Evolutionary conservation across 2,329 filamentous ascomycete genomes (phyloP).

Genomic region (Biscogniauxia sp.): DNA sequence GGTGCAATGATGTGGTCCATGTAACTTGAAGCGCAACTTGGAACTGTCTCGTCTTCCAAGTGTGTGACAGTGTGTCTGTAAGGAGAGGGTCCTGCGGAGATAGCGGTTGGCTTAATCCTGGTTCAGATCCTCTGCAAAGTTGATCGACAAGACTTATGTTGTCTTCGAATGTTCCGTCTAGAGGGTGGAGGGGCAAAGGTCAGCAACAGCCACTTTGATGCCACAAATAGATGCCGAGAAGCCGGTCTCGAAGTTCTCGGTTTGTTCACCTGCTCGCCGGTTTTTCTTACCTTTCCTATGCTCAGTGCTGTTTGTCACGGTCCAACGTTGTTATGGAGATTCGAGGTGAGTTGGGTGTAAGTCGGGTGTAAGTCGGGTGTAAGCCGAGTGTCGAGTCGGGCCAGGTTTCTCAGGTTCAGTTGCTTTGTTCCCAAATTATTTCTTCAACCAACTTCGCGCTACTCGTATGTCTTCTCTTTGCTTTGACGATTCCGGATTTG

Average conservation of each 20-base stretch:
- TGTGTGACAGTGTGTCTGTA: neutral
- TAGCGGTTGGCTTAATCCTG: neutral
- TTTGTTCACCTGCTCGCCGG: neutral
- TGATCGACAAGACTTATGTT: neutral
- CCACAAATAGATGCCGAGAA: neutral
- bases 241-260: neutral
- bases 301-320: neutral
- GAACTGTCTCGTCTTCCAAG: neutral
- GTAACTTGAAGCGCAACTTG: neutral
- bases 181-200: neutral
- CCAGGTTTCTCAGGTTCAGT: neutral
- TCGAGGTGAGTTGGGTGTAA: neutral
- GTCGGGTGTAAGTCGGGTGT: neutral
- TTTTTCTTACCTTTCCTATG: neutral
- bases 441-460: neutral
- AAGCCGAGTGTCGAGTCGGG: neutral
- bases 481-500: neutral
- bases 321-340: neutral
- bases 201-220: neutral
- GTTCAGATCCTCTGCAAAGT: neutral
- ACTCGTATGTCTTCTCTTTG: neutral
- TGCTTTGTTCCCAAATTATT: neutral
- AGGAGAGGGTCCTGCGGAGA: neutral
- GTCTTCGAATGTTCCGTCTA: neutral
- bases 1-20: neutral